A percentile compares a stretch with the other conserved stretches of the same genome.
Evolutionary conservation across 805 yeast genomes (phyloP).

Genomic region (Pichia eremophila): DNA sequence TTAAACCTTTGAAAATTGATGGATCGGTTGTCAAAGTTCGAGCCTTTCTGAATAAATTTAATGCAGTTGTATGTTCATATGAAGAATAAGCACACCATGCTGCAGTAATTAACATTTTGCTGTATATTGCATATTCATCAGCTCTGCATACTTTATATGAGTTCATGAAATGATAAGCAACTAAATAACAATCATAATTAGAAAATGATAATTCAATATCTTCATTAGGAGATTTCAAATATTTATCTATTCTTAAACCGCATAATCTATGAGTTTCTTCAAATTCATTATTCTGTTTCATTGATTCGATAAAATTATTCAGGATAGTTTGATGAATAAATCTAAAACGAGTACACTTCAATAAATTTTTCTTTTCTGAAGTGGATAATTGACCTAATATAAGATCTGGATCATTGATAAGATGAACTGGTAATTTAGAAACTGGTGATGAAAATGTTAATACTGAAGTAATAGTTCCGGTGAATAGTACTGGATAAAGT

Average conservation of each 20-base stretch:
- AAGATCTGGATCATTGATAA: conserved; percentile 19
- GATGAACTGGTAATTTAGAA: conserved; percentile 40
- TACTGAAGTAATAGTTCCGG: conserved; percentile 26
- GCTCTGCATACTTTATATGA: conserved; percentile 28
- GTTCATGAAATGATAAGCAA: conserved; percentile 32
- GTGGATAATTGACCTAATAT: conserved; percentile 15
- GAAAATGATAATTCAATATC: not conserved
- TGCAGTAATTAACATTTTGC: conserved; percentile 33
- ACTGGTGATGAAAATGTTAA: conserved; percentile 32
- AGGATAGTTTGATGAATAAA: conserved; percentile 35
- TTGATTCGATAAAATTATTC: conserved; percentile 22
- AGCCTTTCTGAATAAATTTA: conserved; percentile 32
- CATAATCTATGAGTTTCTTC: conserved; percentile 28
- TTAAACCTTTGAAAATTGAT: conserved; percentile 19
- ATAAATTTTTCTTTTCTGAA: conserved; percentile 26
- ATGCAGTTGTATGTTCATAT: conserved; percentile 33
- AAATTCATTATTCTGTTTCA: conserved; percentile 22
- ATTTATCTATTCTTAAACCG: conserved; percentile 33
- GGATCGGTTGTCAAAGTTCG: conserved; percentile 18
- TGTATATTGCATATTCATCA: conserved; percentile 29
- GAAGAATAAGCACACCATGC: conserved; percentile 36
- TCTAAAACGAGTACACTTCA: conserved; percentile 28
- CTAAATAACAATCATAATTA: conserved; percentile 21
- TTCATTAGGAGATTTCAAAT: conserved; percentile 4
- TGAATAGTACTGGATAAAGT: conserved; percentile 26